Percentiles rank a stretch among this genome's conserved stretches.
Conservation (phyloP, 2,329 filamentous ascomycete genomes). For the Fusarium anguioides region DNA sequence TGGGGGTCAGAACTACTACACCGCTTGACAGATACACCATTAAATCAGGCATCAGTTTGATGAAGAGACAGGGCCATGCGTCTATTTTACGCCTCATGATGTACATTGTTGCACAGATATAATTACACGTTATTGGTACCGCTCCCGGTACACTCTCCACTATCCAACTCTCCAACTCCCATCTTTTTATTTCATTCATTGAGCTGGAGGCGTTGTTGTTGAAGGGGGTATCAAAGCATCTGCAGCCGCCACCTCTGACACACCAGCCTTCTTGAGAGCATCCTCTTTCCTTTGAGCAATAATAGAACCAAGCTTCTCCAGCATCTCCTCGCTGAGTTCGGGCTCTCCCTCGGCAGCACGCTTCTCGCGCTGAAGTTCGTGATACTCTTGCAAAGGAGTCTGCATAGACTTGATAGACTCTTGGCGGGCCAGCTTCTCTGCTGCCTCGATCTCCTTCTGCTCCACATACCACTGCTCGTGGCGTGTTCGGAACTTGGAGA, state of each 20-base stretch:
- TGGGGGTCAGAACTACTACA: not conserved
- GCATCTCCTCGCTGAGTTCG: constrained; percentile 66
- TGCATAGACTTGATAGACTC: constrained; percentile 55
- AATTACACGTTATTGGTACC: constrained; percentile 46
- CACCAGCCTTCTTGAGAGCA: constrained; percentile 53
- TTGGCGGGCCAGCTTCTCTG: constrained; percentile 52
- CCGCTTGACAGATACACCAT: not conserved
- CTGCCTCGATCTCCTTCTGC: constrained; percentile 70
- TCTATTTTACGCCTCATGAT: constrained; percentile 48
- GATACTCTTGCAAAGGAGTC: constrained; percentile 70
- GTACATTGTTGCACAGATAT: constrained; percentile 49
- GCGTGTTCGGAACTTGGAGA: constrained; percentile 81
- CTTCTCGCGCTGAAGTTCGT: constrained; percentile 63
- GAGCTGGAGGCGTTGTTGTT: constrained; percentile 30
- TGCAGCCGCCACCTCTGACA: constrained; percentile 47
- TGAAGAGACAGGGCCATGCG: constrained; percentile 38
- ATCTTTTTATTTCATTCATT: constrained; percentile 24
- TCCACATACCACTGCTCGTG: constrained; percentile 80
- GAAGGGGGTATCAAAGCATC: constrained; percentile 34
- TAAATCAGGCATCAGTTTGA: not conserved
- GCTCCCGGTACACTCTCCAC: constrained; percentile 26
- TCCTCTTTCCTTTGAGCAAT: constrained; percentile 66
- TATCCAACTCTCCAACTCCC: constrained; percentile 16
- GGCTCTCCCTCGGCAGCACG: constrained; percentile 66
- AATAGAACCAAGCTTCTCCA: constrained; percentile 70